Evolutionary conservation across 2,329 filamentous ascomycete species (phyloP), one percentile per base, ranked within the genome.

Genomic region (Colletotrichum lini): DNA sequence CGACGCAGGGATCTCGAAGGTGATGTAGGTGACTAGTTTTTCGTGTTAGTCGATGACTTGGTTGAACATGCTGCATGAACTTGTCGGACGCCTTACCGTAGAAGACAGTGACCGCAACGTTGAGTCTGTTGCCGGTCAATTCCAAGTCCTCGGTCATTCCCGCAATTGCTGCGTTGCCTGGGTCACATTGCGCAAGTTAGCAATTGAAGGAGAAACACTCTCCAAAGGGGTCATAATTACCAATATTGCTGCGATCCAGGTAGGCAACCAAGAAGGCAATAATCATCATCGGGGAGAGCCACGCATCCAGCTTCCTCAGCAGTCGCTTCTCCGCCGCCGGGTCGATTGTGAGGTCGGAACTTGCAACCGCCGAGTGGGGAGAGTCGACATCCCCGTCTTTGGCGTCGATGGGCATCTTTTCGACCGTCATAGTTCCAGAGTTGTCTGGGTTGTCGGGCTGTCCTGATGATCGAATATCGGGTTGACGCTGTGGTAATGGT

Each of bases 21-120:
- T 73, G 15, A 88, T 83, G 60, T 87, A 87, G 16, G 84, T 87
- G 9, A 82, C 84, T 0, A 89, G 88, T 12, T 0, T 90, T 80
- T 77, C 92, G 89, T 0, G 89, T 90, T 5, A 91, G 76, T 30
- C 84, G 78, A 60, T 84, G 83, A 63, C 81, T 81, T 45, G 4
- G 0, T 82, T 74, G 15, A 80, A 82, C 73, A 35, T 35, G 30
- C 8, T 1, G 30, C 30, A 84, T 23, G 84, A 45, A 35, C 82
- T 81, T 1, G 84, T 74, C 85, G 88, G 76, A 89, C 87, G 65
- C 12, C 30, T 52, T 50, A 67, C 68, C 68, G 70, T 87, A 88
- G 74, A 88, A 87, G 58, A 88, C 67, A 13, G 73, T 74, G 23
- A 76, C 74, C 0, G 75, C 86, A 2, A 78, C 84, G 18, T 82